A percentile compares a stretch with the other conserved stretches of the same genome.
Conservation (phyloP, 805 yeast species). For the Hanseniaspora nectarophila region DNA sequence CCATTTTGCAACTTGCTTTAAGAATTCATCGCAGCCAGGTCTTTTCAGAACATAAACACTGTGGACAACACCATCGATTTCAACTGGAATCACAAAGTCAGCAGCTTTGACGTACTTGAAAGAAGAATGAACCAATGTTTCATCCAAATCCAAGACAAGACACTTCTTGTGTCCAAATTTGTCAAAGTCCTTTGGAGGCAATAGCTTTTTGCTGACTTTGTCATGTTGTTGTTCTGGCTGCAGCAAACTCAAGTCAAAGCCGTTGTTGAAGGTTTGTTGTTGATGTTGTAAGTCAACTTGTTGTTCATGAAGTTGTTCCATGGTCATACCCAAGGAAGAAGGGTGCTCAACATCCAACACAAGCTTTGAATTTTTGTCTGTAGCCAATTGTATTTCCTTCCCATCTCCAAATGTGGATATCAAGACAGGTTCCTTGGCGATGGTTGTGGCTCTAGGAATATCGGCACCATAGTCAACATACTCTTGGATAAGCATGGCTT, state of each 20-base stretch:
- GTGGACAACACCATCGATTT: slow-evolving; percentile 82
- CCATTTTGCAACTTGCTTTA: slow-evolving; percentile 67
- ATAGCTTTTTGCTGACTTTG: slow-evolving; percentile 53
- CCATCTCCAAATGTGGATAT: not conserved
- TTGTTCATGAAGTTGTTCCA: slow-evolving; percentile 14
- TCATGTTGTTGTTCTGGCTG: slow-evolving; percentile 65
- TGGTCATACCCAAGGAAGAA: slow-evolving; percentile 19
- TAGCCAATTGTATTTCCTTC: slow-evolving; percentile 14
- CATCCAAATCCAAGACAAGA: slow-evolving; percentile 83
- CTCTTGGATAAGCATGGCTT: slow-evolving; percentile 8
- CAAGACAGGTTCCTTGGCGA: not conserved
- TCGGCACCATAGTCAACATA: slow-evolving; percentile 9
- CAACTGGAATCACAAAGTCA: slow-evolving; percentile 95
- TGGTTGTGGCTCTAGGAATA: slow-evolving; percentile 7
- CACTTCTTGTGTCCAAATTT: slow-evolving; percentile 60
- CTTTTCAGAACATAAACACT: slow-evolving; percentile 93
- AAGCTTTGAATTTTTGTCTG: slow-evolving; percentile 17
- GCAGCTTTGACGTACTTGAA: slow-evolving; percentile 86
- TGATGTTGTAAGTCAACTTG: slow-evolving; percentile 20
- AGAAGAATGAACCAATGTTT: slow-evolving; percentile 89
- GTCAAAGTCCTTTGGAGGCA: slow-evolving; percentile 34
- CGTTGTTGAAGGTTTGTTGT: slow-evolving; percentile 24
- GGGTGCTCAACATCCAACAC: slow-evolving; percentile 19
- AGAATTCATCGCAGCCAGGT: slow-evolving; percentile 94
- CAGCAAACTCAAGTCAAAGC: slow-evolving; percentile 48